These are phyloP conservation scores for Septoria petroselini DNA, from an alignment of 2,329 filamentous ascomycete genomes.

Conservation along the genomic window DNA sequence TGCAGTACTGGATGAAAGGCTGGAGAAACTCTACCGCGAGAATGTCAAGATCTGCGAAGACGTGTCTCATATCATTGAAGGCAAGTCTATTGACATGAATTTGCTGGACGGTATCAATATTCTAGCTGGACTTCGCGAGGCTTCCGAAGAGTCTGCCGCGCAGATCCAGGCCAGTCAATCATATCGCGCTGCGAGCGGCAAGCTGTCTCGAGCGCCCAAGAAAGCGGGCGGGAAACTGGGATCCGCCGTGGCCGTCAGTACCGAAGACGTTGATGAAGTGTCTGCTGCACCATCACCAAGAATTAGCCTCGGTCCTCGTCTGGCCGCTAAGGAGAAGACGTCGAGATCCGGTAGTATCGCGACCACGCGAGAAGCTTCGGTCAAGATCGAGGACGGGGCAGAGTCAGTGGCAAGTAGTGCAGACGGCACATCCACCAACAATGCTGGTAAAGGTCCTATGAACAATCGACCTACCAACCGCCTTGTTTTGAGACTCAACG, in stretches of 20 bases:
- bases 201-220: conserved; percentile 30
- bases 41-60: conserved; percentile 50
- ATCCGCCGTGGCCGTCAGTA: conserved; percentile 27
- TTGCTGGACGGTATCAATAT: conserved; percentile 45
- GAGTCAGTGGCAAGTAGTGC: conserved; percentile 44
- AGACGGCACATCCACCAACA: conserved; percentile 40
- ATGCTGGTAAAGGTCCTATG: conserved; percentile 33
- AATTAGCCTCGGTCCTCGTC: conserved; percentile 29
- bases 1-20: conserved; percentile 44
- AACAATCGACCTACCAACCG: conserved; percentile 30
- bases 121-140: conserved; percentile 47
- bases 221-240: conserved; percentile 27
- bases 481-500: conserved; percentile 40
- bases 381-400: conserved; percentile 50
- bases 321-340: conserved; percentile 39
- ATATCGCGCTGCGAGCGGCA: conserved; percentile 30
- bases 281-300: conserved; percentile 37
- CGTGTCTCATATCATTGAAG: conserved; percentile 44
- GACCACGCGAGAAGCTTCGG: conserved; percentile 47
- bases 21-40: conserved; percentile 48
- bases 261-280: conserved; percentile 33
- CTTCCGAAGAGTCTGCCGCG: conserved; percentile 44
- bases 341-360: conserved; percentile 45
- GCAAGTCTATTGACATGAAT: conserved; percentile 44
- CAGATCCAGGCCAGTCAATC: conserved; percentile 32